A percentile compares a stretch with the other conserved stretches of the same genome.
phyloP scores from a whole-genome alignment of 73 alveolate genomes.

The Paramecium pentaurelia region DNA sequence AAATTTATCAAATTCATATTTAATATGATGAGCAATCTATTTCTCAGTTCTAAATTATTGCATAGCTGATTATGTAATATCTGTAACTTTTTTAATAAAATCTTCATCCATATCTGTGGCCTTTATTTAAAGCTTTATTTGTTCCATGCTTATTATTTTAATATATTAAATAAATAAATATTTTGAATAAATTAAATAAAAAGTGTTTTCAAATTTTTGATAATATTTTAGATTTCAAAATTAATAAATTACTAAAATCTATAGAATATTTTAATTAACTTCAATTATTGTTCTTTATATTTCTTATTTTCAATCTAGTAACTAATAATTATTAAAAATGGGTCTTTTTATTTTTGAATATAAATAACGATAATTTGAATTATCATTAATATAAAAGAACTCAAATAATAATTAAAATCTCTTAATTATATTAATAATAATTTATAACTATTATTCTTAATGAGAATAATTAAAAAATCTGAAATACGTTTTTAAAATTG shows the following conservation, averaged over 20 bases:
- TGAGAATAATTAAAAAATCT: not conserved
- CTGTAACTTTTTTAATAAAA: constrained; percentile 38
- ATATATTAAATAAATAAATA: not conserved
- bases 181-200: not conserved
- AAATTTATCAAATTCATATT: constrained; percentile 53
- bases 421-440: not conserved
- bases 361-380: too few relatives aligned
- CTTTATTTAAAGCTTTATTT: constrained; percentile 27
- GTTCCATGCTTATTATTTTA: not conserved
- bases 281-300: too few relatives aligned
- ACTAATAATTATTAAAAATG: too few relatives aligned
- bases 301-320: not conserved
- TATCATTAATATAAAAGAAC: too few relatives aligned
- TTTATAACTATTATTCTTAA: too few relatives aligned
- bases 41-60: constrained; percentile 47
- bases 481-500: not conserved
- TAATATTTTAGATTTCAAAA: not conserved
- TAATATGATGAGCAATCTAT: constrained; percentile 54
- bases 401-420: too few relatives aligned
- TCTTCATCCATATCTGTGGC: constrained; percentile 64
- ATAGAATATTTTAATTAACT: too few relatives aligned
- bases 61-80: constrained; percentile 41
- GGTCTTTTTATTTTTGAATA: too few relatives aligned
- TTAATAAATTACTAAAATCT: not conserved
- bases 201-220: not conserved